phyloP scores from a whole-genome alignment of 768 basidiomycete genomes.

The Hygrophoropsis aurantiaca region DNA sequence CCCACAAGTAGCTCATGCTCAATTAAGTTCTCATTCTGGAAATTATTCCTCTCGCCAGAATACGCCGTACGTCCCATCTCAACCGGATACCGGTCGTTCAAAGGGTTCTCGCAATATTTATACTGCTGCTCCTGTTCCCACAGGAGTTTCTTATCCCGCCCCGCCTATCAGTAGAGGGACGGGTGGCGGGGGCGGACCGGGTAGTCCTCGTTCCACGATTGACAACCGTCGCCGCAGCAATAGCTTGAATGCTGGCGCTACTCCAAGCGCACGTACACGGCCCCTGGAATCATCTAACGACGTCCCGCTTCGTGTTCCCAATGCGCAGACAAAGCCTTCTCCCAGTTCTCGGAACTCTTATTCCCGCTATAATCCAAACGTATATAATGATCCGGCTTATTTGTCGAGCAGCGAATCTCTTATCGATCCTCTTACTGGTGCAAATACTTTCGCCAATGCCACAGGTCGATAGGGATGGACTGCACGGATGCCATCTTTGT shows the following conservation, averaged over 20 bases:
- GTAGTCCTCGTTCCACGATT: slow-evolving; percentile 16
- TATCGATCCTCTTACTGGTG: slow-evolving; percentile 20
- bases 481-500: slow-evolving; percentile 11
- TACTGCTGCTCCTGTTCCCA: slow-evolving; percentile 23
- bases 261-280: slow-evolving; percentile 12
- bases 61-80: slow-evolving; percentile 6
- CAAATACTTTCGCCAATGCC: slow-evolving; percentile 23
- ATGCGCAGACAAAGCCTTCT: slow-evolving; percentile 20
- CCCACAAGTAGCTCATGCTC: slow-evolving; percentile 22
- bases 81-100: slow-evolving; percentile 17
- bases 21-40: slow-evolving; percentile 6
- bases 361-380: slow-evolving; percentile 17
- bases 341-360: slow-evolving; percentile 12
- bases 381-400: slow-evolving; percentile 27
- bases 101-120: slow-evolving; percentile 23
- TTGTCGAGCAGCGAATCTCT: slow-evolving; percentile 26
- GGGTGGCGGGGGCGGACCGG: slow-evolving; percentile 1
- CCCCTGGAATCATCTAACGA: slow-evolving; percentile 14
- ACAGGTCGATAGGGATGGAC: slow-evolving; percentile 19
- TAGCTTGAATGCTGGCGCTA: slow-evolving; percentile 23
- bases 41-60: slow-evolving; percentile 10
- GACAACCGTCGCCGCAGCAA: slow-evolving; percentile 26
- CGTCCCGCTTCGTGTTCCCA: slow-evolving; percentile 3
- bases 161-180: slow-evolving; percentile 27
- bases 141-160: slow-evolving; percentile 23